Percentiles rank a stretch among this genome's conserved stretches.
These are phyloP conservation scores for Marasmius fiardii DNA, from an alignment of 1,284 basidiomycete genomes.

Conservation along the genomic window DNA sequence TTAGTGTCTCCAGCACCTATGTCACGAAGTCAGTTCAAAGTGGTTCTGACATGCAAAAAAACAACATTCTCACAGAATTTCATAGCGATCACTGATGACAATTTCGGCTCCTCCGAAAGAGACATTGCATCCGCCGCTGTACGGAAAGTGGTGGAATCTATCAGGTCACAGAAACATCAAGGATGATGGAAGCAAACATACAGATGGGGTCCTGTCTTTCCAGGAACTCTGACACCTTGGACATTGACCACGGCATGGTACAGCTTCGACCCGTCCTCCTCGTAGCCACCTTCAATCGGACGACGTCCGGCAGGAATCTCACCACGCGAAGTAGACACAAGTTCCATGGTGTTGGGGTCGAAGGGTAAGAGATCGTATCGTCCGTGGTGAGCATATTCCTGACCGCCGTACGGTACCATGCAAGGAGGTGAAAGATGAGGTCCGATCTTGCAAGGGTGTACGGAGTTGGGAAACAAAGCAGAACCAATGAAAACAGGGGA, in stretches of 20 bases:
- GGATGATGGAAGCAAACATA: slow-evolving; percentile 25
- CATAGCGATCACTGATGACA: slow-evolving; percentile 44
- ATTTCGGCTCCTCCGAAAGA: slow-evolving; percentile 41
- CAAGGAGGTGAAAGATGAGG: slow-evolving; percentile 50
- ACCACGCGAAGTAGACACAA: slow-evolving; percentile 58
- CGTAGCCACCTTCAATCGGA: slow-evolving; percentile 54
- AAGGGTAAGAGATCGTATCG: slow-evolving; percentile 72
- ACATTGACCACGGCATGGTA: slow-evolving; percentile 54
- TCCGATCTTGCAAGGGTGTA: slow-evolving; percentile 79
- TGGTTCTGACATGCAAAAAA: background rate
- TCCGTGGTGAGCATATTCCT: slow-evolving; percentile 55
- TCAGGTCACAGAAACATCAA: background rate
- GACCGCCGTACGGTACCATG: slow-evolving; percentile 61
- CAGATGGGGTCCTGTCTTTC: slow-evolving; percentile 73
- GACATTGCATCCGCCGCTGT: slow-evolving; percentile 21
- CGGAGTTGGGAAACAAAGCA: slow-evolving; percentile 58
- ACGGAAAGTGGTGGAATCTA: slow-evolving; percentile 2
- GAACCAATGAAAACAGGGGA: slow-evolving; percentile 69
- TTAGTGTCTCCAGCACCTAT: slow-evolving; percentile 12
- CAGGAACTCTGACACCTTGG: slow-evolving; percentile 55
- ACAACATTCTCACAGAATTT: slow-evolving; percentile 47
- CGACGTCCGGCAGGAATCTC: slow-evolving; percentile 49
- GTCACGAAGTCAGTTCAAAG: background rate
- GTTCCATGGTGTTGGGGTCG: slow-evolving; percentile 63
- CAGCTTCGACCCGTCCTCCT: slow-evolving; percentile 38